A percentile compares a stretch with the other conserved stretches of the same genome.
phyloP scores from a whole-genome alignment of 257 asterid species.

The Knoxia roxburghii region DNA sequence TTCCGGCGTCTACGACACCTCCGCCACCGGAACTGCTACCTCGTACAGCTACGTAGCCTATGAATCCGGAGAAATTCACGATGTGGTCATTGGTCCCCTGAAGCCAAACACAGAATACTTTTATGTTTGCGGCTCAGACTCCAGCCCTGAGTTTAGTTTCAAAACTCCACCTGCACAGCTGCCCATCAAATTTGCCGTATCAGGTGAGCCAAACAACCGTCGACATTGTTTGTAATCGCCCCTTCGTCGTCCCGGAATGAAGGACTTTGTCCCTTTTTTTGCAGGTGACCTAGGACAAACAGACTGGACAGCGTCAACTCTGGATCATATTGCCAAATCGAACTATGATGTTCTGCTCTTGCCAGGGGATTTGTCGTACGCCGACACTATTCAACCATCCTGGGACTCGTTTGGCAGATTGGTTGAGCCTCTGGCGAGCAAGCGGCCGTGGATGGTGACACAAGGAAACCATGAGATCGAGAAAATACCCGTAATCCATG shows the following conservation, averaged over 20 bases:
- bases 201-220: slow-evolving; percentile 24
- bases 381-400: slow-evolving; percentile 34
- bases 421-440: slow-evolving; percentile 61
- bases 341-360: slow-evolving; percentile 50
- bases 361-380: slow-evolving; percentile 79
- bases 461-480: slow-evolving; percentile 89
- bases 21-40: slow-evolving; percentile 41
- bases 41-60: slow-evolving; percentile 37
- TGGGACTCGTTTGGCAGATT: slow-evolving; percentile 83
- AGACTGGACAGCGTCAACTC: slow-evolving; percentile 65
- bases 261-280: background rate
- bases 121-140: slow-evolving; percentile 37
- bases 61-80: slow-evolving; percentile 55
- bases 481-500: slow-evolving; percentile 31
- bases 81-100: slow-evolving; percentile 67
- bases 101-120: slow-evolving; percentile 46
- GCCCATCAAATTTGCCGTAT: slow-evolving; percentile 57
- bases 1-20: slow-evolving; percentile 30
- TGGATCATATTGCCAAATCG: slow-evolving; percentile 47
- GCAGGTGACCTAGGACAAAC: slow-evolving; percentile 86
- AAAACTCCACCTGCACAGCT: slow-evolving; percentile 52
- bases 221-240: too few species aligned
- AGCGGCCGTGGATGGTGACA: slow-evolving; percentile 91
- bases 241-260: too few species aligned
- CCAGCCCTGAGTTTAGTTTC: slow-evolving; percentile 42